Evolutionary conservation across 345 rosid species (phyloP), one percentile per base, ranked within the genome.

Genomic region (Populus alba): DNA sequence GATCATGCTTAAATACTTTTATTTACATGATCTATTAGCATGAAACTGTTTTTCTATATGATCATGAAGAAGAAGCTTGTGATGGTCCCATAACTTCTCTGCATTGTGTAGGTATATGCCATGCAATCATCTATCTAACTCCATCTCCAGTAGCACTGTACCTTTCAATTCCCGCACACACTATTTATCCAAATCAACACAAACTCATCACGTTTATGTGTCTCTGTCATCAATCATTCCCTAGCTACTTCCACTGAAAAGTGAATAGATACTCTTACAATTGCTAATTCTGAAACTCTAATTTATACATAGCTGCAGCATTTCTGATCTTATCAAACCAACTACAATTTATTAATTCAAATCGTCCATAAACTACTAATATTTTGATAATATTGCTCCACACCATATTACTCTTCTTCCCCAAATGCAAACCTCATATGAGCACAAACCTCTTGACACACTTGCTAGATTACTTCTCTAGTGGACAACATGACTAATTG

Each of bases 211-310:
- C 18, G 1, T n/a, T 23, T 17, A 41, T 3, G 51, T 27, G 6
- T n/a, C 18, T 43, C 55, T 38, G 37, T 59, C 63, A 59, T n/a
- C 29, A 23, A 59, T 10, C 10, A 4, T 8, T 1, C 6, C 63
- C 2, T 68, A 16, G 45, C 33, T 23, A 39, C 55, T 41, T 69
- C 31, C 17, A 69, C 16, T 41, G 17, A 69, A 69, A 11, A 6
- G 31, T 23, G 9, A 25, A 5, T 4, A 18, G 13, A 37, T 37
- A 69, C 35, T 33, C 23, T 69, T n/a, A n/a, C 29, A 38, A 27
- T 69, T 69, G 43, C 71, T 38, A 35, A 68, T 39, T 20, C 53
- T 69, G 72, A 39, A 41, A 69, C 71, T 59, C 63, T n/a, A 53
- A 8, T 59, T n/a, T 59, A 23, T 59, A 23, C 27, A 10, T 59